Evolutionary conservation across 345 rosid species (phyloP).

Genomic region (Citrus medica): DNA sequence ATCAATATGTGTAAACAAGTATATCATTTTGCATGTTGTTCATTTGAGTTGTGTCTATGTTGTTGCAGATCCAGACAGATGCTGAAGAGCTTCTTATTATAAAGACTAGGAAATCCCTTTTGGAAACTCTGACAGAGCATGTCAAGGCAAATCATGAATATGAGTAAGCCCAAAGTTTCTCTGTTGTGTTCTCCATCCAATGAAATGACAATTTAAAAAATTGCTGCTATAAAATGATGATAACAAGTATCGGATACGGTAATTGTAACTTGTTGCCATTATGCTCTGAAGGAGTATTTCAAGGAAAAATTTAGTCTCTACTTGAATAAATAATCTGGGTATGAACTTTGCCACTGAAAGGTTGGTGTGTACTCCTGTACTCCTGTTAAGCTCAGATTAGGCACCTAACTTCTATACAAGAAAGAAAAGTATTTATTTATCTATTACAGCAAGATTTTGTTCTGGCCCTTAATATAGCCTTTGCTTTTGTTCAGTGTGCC

Average conservation of each 20-base stretch:
- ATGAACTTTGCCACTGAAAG: background rate
- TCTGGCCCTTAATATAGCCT: background rate
- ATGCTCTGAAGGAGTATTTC: background rate
- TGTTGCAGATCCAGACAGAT: constrained; percentile 71
- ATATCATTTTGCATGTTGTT: background rate
- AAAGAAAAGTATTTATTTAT: background rate
- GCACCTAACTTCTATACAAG: too few relatives aligned
- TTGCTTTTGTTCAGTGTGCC: constrained; percentile 50
- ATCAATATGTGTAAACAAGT: background rate
- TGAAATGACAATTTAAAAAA: background rate
- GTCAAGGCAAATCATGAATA: constrained; percentile 93
- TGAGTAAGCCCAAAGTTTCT: constrained; percentile 55
- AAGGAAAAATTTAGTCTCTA: background rate
- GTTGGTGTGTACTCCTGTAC: background rate
- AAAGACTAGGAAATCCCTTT: constrained; percentile 84
- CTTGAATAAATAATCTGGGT: background rate
- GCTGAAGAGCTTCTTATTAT: constrained; percentile 86
- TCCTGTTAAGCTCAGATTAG: too few relatives aligned
- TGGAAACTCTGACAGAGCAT: constrained; percentile 76
- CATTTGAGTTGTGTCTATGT: background rate
- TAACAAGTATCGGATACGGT: background rate
- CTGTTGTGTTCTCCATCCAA: background rate
- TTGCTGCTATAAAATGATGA: background rate
- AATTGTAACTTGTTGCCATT: background rate
- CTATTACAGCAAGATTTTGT: background rate